These are phyloP conservation scores for Conidiobolus incongruus DNA, from an alignment of 371 early-diverging fungal species.

Conservation along the genomic window DNA sequence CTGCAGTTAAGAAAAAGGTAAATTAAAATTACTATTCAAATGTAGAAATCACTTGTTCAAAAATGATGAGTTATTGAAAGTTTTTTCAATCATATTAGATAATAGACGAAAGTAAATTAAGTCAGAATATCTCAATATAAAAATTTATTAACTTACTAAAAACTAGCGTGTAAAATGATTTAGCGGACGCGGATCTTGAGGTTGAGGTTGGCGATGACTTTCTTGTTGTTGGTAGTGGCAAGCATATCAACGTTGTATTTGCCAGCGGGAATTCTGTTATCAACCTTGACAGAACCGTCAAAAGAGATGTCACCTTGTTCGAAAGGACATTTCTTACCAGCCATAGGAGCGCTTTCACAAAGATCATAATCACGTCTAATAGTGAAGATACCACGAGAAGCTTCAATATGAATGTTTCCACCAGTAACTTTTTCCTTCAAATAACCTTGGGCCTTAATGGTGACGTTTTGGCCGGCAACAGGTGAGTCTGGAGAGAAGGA, in stretches of 20 bases:
- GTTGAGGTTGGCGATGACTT: not conserved
- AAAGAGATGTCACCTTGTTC: not conserved
- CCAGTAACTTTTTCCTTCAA: not conserved
- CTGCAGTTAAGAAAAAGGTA: too few relatives aligned
- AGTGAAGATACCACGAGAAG: too few relatives aligned
- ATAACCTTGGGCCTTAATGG: not conserved
- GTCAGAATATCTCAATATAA: too few relatives aligned
- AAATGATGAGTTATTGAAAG: too few relatives aligned
- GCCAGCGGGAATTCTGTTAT: not conserved
- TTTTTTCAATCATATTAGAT: too few relatives aligned
- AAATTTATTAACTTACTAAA: too few relatives aligned
- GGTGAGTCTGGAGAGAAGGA: not conserved
- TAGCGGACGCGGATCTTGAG: not conserved
- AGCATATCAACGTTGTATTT: conserved; percentile 1
- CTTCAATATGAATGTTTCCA: not conserved
- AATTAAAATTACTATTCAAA: too few relatives aligned
- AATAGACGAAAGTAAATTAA: too few relatives aligned
- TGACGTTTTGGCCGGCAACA: not conserved
- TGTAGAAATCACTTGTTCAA: too few relatives aligned
- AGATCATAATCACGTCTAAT: not conserved
- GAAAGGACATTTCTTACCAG: not conserved
- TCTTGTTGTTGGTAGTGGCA: not conserved
- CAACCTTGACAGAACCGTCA: not conserved
- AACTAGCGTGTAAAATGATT: too few relatives aligned
- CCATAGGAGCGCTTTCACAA: not conserved